phyloP scores from a whole-genome alignment of 768 basidiomycete genomes.

The Collybiopsis confluens region DNA sequence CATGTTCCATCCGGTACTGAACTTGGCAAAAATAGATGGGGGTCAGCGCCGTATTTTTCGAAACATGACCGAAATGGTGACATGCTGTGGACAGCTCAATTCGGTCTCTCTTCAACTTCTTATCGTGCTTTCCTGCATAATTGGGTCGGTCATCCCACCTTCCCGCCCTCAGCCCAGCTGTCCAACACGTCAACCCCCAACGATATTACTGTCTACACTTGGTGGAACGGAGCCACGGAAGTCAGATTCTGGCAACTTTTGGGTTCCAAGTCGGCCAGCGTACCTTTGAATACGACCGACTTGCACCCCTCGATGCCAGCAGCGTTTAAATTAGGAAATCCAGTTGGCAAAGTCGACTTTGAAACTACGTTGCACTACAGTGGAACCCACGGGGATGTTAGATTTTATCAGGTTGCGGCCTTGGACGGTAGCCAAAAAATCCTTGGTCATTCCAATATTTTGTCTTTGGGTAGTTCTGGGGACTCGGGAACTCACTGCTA shows the following conservation, averaged over 20 bases:
- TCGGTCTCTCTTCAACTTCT: not conserved
- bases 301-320: not conserved
- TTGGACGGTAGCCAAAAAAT: not conserved
- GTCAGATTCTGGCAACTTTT: not conserved
- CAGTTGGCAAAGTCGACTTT: slow-evolving; percentile 7
- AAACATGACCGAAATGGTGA: not conserved
- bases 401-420: not conserved
- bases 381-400: not conserved
- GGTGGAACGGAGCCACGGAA: slow-evolving; percentile 4
- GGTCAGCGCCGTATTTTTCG: not conserved
- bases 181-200: not conserved
- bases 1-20: no score
- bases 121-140: not conserved
- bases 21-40: not conserved
- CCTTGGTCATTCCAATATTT: not conserved
- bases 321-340: no score
- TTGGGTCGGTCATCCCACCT: not conserved
- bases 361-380: slow-evolving; percentile 12
- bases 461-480: not conserved
- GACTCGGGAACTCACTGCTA: no score
- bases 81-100: slow-evolving; percentile 1
- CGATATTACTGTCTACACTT: not conserved
- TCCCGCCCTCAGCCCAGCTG: not conserved
- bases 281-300: not conserved
- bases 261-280: not conserved